These are phyloP conservation scores for Alternaria infectoria DNA, from an alignment of 2,329 filamentous ascomycete species.

Conservation along the genomic window DNA sequence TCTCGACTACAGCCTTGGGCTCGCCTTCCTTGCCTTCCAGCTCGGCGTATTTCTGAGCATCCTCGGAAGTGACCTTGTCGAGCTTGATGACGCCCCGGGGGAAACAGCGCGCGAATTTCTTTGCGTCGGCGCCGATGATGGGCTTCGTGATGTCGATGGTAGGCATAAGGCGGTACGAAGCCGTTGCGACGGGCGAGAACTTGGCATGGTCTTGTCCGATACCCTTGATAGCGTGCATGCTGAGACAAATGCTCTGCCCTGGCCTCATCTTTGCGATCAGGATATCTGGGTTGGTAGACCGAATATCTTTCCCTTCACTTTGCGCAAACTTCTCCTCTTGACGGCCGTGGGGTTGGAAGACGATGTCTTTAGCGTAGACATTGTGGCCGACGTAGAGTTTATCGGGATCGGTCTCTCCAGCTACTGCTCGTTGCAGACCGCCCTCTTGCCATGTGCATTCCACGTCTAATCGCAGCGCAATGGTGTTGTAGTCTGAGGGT, in stretches of 20 bases:
- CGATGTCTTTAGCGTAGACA: constrained; percentile 63
- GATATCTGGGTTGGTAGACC: constrained; percentile 87
- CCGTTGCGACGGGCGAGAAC: constrained; percentile 94
- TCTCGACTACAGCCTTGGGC: constrained; percentile 82
- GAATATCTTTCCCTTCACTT: constrained; percentile 66
- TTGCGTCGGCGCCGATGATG: constrained; percentile 84
- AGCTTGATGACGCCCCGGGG: constrained; percentile 84
- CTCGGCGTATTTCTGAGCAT: constrained; percentile 65
- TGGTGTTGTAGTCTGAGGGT: constrained; percentile 82
- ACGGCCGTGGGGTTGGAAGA: constrained; percentile 76
- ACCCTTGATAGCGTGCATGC: constrained; percentile 94
- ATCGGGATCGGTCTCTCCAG: constrained; percentile 77
- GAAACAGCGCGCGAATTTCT: constrained; percentile 91
- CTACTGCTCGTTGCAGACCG: constrained; percentile 61
- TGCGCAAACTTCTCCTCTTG: constrained; percentile 44
- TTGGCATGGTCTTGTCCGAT: constrained; percentile 94
- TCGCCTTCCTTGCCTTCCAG: constrained; percentile 80
- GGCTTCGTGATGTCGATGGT: constrained; percentile 83
- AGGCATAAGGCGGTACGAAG: constrained; percentile 88
- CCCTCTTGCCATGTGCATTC: constrained; percentile 80
- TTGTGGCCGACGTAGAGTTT: constrained; percentile 87
- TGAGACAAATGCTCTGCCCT: constrained; percentile 82
- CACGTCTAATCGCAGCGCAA: constrained; percentile 77
- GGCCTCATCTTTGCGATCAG: constrained; percentile 93
- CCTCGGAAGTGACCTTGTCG: constrained; percentile 71